Conservation (phyloP, 2,329 filamentous ascomycete genomes). For the Neobulgaria alba region DNA sequence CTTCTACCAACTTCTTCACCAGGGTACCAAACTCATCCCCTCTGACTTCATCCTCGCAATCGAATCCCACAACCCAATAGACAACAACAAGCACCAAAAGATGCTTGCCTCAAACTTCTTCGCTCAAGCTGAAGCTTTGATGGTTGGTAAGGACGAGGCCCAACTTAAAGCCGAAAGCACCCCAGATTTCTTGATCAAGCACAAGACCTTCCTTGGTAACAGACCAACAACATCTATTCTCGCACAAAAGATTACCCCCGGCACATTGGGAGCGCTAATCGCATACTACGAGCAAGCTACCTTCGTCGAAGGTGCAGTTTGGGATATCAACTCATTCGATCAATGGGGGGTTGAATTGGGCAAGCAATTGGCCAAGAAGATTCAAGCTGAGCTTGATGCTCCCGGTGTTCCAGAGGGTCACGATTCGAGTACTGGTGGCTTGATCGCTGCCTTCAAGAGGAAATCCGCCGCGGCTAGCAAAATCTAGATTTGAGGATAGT, state of each 20-base stretch:
- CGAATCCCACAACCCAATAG: constrained; percentile 92
- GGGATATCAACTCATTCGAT: constrained; percentile 99
- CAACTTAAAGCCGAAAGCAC: constrained; percentile 70
- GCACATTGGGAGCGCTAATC: constrained; percentile 87
- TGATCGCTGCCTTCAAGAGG: constrained; percentile 91
- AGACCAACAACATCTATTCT: constrained; percentile 93
- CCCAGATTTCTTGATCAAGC: constrained; percentile 70
- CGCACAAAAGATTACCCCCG: constrained; percentile 83
- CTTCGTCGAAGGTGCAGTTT: constrained; percentile 93
- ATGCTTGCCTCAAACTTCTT: constrained; percentile 93
- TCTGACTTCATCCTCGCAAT: constrained; percentile 96
- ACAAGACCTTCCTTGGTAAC: constrained; percentile 99
- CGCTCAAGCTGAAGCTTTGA: constrained; percentile 78
- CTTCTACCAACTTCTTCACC: constrained; percentile 99
- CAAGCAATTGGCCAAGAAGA: constrained; percentile 92
- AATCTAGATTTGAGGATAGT: too few species aligned
- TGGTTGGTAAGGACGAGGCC: constrained; percentile 82
- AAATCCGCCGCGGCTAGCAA: too few species aligned
- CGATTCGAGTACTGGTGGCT: constrained; percentile 78
- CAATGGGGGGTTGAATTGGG: constrained; percentile 99
- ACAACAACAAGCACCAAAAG: constrained; percentile 89
- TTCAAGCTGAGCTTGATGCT: constrained; percentile 75
- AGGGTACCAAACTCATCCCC: constrained; percentile 97
- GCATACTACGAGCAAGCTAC: constrained; percentile 99
- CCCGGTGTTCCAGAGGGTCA: constrained; percentile 64